Evolutionary conservation across 2,329 filamentous ascomycete species (phyloP), one percentile per base, ranked within the genome.

Genomic region (Diplodia sapinea): DNA sequence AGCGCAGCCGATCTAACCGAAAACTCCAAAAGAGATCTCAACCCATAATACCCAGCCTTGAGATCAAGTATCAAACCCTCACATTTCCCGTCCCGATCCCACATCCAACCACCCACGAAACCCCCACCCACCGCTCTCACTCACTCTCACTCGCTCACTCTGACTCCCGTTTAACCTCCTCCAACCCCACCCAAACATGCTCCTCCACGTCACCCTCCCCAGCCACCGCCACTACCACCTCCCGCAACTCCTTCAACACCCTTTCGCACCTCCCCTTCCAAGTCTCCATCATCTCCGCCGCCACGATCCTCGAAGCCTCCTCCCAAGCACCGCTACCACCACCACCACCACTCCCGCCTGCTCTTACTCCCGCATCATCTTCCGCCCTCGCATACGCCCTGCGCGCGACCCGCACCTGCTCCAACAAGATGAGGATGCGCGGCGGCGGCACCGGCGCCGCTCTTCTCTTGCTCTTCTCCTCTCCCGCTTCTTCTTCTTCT

Each of bases 221-320:
- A 12, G 0, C 31, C 31, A 11, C 31, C 9, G 2, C 8, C 26
- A 13, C 9, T 2, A 26, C 57, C 59, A 36, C 43, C 11, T 26
- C 29, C 29, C 29, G 7, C 47, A 63, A 6, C 31, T 63, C 47
- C 47, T 9, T 47, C 31, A 63, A 13, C 26, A 2, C 3, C 9
- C 13, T 4, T 29, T 51, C 59, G 36, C 59, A 63, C n/a, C 59
- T 63, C n/a, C 4, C 15, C 29, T 47, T 15, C 59, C 59, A 63
- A 4, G 26, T 12, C 9, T 40, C 12, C 20, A 38, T 38, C n/a
- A 5, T 15, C 40, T 29, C 40, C 29, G n/a, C 47, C 13, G 7
- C 13, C 11, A 3, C n/a, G 17, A 1, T 55, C 51, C 11, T 12
- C 33, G 31, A 33, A 4, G 40, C 40, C n/a, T 47, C 17, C n/a